Evolutionary conservation across 108 stramenopile species (phyloP), one percentile per base, ranked within the genome.

Genomic region (Seminavis robusta): DNA sequence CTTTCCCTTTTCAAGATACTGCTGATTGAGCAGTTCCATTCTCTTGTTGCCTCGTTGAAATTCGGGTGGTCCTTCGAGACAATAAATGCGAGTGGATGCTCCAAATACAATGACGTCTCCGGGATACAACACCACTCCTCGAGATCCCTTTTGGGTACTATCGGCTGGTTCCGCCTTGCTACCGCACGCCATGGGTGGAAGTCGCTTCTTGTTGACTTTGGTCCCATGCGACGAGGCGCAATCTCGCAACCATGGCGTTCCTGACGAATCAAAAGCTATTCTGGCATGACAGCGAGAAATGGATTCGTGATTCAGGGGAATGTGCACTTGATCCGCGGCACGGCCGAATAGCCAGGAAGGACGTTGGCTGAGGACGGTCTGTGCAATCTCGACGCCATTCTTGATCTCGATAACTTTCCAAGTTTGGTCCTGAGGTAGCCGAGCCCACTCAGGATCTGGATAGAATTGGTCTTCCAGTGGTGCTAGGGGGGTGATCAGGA

Each of bases 71-170:
- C 86, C 90, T 39, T 85, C 84, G 39, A 91, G 44, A 31, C 62
- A 70, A 61, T 56, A 91, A 1, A 79, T 24, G 16, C 90, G 59
- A 34, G 90, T 85, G 5, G 68, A 71, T 3, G 74, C 81, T 7
- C 90, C 90, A 67, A 88, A 86, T 37, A 61, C 49, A 20, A 91
- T 65, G 3, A 80, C 70, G 65, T 87, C 86, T 2, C 86, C 86
- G 0, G 80, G 81, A 56, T 59, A 81, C n/a, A 91, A 1, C 54
- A 83, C 51, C 42, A 90, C 76, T 3, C 89, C 88, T 32, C 88
- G 58, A 7, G 76, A 50, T 16, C 84, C 88, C 25, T 26, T 33
- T 48, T 65, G 55, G 15, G 21, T 27, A 21, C 54, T 46, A 52
- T 19, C 37, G 42, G 23, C 40, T 60, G 33, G 59, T 47, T 46